Evolutionary conservation across 2,329 filamentous ascomycete genomes (phyloP), one percentile per base, ranked within the genome.

Genomic region (Phialocephala sp.): DNA sequence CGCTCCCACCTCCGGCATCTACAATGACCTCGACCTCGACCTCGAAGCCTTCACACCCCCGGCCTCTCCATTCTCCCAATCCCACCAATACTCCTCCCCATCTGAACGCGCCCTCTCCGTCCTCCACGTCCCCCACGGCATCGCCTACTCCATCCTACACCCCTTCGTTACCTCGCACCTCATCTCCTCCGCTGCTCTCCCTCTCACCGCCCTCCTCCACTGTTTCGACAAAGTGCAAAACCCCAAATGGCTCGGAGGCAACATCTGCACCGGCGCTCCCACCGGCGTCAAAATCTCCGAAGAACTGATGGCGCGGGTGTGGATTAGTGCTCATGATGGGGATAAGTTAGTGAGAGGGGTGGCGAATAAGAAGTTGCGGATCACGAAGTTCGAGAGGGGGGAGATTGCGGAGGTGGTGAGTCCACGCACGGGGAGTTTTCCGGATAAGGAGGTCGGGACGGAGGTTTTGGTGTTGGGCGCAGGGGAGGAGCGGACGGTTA

Each of bases 71-170:
- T 37, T 20, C 47, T 52, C 52, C 15, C 27, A 39, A 9, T 14
- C 72, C 67, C 74, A 77, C 71, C 76, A 77, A 78, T 59, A 35
- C 24, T 6, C 37, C 37, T 11, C 74, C 77, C n/a, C n/a, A n/a
- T n/a, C n/a, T n/a, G n/a, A n/a, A 69, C 22, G 6, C 14, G 83
- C 86, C 2, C 75, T 90, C 22, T 89, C 87, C 0, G 77, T 90
- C 50, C 78, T 91, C 58, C 91, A 87, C 76, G 87, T 87, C 0
- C 88, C 89, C 0, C 87, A 90, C 72, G 88, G 88, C 14, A 84
- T 87, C 45, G 79, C 82, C 0, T 86, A 85, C 70, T 74, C 80
- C 5, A 78, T 82, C 24, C 78, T 91, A 11, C 77, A 80, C 36
- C 78, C 84, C 8, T 91, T 89, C 72, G 81, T 83, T 6, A 81